These are phyloP conservation scores for Penicillium brevicompactum DNA, from an alignment of 2,329 filamentous ascomycete genomes.

Conservation along the genomic window DNA sequence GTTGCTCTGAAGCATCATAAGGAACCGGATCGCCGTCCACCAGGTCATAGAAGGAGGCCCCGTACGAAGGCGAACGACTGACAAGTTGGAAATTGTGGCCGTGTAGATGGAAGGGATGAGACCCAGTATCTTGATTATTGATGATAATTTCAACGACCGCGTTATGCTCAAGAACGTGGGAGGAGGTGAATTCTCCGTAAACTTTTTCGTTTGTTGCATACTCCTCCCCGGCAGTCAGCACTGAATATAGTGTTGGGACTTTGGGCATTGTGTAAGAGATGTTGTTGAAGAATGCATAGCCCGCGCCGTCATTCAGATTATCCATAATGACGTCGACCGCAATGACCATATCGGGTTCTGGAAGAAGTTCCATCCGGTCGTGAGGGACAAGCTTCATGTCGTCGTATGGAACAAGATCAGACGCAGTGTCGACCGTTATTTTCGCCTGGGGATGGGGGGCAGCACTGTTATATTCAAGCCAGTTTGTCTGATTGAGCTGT, in stretches of 20 bases:
- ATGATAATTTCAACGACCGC: conserved; percentile 3
- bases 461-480: conserved; percentile 66
- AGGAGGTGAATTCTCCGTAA: conserved; percentile 3
- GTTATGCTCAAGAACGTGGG: not conserved
- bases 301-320: conserved; percentile 1
- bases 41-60: not conserved
- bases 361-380: conserved; percentile 64
- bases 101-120: conserved; percentile 26
- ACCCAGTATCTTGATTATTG: conserved; percentile 27
- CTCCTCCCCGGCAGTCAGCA: conserved; percentile 58
- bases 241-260: conserved; percentile 73
- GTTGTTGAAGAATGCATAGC: conserved; percentile 62
- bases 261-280: conserved; percentile 66
- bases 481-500: conserved; percentile 52
- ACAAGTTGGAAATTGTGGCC: not conserved
- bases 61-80: not conserved
- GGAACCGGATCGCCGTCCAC: not conserved
- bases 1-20: conserved; percentile 27
- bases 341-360: conserved; percentile 56
- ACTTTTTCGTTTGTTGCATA: conserved; percentile 48
- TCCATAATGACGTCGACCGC: conserved; percentile 56
- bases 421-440: conserved; percentile 25
- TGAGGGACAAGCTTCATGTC: conserved; percentile 71
- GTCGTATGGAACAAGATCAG: conserved; percentile 68
- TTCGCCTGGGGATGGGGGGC: conserved; percentile 29